These are phyloP conservation scores for Adansonia digitata DNA, from an alignment of 345 rosid species.

Conservation along the genomic window DNA sequence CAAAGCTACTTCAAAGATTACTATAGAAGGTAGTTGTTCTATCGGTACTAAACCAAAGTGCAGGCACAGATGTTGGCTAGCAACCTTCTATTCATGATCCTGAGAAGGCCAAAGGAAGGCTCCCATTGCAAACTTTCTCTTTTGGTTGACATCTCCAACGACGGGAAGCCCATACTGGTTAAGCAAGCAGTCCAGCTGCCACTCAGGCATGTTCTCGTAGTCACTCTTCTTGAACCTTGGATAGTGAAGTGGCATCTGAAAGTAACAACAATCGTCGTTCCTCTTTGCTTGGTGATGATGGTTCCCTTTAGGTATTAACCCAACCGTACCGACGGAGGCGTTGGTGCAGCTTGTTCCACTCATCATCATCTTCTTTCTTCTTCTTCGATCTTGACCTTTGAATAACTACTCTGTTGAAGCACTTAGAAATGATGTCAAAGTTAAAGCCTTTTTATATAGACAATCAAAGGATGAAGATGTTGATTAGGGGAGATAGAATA, in stretches of 20 bases:
- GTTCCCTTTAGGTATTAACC: constrained; percentile 10
- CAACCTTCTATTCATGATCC: too few species aligned
- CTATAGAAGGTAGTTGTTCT: neutral
- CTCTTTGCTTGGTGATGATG: constrained; percentile 6
- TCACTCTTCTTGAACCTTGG: constrained; percentile 51
- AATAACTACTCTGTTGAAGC: neutral
- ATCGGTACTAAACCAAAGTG: neutral
- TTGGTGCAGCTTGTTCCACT: constrained; percentile 15
- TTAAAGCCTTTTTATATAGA: constrained; percentile 22
- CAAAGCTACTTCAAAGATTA: neutral
- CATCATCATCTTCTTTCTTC: constrained; percentile 8
- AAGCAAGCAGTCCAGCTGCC: constrained; percentile 47
- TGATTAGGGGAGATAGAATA: neutral
- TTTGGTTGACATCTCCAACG: constrained; percentile 42
- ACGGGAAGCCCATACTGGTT: constrained; percentile 43
- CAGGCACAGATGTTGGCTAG: neutral
- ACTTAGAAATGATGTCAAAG: neutral
- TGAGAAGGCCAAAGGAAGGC: constrained; percentile 57
- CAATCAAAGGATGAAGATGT: neutral
- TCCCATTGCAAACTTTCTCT: constrained; percentile 56
- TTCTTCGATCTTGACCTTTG: neutral
- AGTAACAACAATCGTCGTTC: constrained; percentile 16
- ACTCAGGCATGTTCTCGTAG: constrained; percentile 56
- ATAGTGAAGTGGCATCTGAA: constrained; percentile 61
- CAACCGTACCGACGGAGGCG: constrained; percentile 3